Conservation (phyloP, 2,329 filamentous ascomycete species). For the Talaromyces sp. region DNA sequence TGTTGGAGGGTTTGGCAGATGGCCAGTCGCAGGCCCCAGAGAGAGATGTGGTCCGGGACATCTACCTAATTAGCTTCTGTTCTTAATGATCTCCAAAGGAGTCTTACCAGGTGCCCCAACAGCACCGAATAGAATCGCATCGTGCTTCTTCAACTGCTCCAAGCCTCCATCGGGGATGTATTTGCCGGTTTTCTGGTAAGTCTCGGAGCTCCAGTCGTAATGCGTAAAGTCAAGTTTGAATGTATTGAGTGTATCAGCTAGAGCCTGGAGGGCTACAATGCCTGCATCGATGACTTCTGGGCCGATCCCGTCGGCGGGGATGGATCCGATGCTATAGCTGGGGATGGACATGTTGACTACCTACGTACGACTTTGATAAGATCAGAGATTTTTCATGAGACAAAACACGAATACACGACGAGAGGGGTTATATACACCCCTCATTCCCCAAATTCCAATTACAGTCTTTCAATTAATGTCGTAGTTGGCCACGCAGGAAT, state of each 20-base stretch:
- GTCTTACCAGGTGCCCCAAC: conserved; percentile 54
- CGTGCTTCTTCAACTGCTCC: conserved; percentile 49
- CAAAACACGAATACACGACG: background rate
- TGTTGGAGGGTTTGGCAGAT: conserved; percentile 56
- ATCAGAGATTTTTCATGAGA: background rate
- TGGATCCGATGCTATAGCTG: conserved; percentile 38
- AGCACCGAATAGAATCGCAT: conserved; percentile 59
- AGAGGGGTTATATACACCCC: background rate
- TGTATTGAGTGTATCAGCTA: conserved; percentile 17
- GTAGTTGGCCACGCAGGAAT: background rate
- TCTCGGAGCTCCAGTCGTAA: conserved; percentile 47
- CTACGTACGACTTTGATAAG: background rate
- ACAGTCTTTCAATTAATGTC: background rate
- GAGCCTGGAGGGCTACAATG: conserved; percentile 58
- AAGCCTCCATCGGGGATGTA: conserved; percentile 54
- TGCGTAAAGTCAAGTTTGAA: conserved; percentile 30
- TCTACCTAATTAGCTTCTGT: background rate
- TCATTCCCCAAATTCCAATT: background rate
- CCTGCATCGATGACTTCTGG: conserved; percentile 64
- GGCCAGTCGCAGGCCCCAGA: conserved; percentile 50
- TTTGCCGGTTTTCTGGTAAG: conserved; percentile 51
- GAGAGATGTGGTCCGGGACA: conserved; percentile 17
- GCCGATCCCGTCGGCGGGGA: conserved; percentile 68
- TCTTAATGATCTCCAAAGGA: too few species aligned
- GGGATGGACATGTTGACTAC: conserved; percentile 6